Conservation (phyloP, 176 grass and related monocot genomes). For the Triticum dicoccoides region DNA sequence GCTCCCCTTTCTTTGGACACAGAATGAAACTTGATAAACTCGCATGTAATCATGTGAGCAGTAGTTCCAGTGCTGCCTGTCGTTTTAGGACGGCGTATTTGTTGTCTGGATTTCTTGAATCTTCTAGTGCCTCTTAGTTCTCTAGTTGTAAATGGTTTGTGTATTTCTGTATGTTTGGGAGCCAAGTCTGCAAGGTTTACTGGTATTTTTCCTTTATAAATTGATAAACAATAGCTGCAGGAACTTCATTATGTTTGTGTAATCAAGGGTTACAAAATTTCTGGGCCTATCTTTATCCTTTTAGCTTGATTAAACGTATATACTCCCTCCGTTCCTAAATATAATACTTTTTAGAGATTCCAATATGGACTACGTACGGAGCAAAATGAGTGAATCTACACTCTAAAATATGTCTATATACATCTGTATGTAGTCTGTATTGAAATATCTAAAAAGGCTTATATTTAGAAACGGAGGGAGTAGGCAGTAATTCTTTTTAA, state of each 20-base stretch:
- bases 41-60: conserved; percentile 6
- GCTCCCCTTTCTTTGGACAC: background rate
- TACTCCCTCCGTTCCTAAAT: no score
- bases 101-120: background rate
- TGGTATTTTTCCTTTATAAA: background rate
- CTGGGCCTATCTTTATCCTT: background rate
- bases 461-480: no score
- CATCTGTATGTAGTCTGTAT: no score
- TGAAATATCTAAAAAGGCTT: no score
- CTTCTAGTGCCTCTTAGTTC: background rate
- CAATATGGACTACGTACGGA: no score
- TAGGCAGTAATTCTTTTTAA: background rate
- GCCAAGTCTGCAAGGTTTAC: background rate
- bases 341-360: no score
- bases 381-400: no score
- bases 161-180: background rate
- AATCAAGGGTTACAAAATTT: conserved; percentile 20
- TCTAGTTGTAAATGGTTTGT: conserved; percentile 8
- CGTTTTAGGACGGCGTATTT: background rate
- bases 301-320: background rate
- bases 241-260: background rate
- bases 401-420: no score
- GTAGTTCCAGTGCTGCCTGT: background rate
- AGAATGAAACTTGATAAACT: background rate
- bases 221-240: background rate